These are phyloP conservation scores for Graphilbum sp. DNA, from an alignment of 2,329 filamentous ascomycete species.

Conservation along the genomic window DNA sequence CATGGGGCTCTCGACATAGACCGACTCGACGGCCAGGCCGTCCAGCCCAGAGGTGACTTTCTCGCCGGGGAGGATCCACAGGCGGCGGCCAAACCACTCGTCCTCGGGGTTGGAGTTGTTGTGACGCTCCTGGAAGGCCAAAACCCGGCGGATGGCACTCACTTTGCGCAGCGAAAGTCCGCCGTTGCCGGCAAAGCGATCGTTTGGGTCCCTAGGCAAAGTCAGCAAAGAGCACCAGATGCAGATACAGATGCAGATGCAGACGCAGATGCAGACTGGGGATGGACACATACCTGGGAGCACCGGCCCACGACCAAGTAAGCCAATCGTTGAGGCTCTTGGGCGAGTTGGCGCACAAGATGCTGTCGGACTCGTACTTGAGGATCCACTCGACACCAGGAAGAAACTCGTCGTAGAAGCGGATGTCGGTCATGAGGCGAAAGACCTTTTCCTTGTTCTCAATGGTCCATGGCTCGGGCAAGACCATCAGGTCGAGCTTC, in stretches of 20 bases:
- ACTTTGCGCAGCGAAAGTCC: conserved; percentile 37
- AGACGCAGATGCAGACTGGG: too few relatives aligned
- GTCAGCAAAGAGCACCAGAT: not conserved
- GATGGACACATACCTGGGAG: conserved; percentile 29
- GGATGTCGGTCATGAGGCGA: conserved; percentile 29
- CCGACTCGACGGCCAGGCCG: conserved; percentile 31
- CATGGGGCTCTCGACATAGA: conserved; percentile 33
- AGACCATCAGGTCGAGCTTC: conserved; percentile 32
- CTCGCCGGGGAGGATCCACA: conserved; percentile 29
- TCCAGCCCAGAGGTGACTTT: conserved; percentile 26
- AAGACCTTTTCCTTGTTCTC: conserved; percentile 29
- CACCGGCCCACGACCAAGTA: conserved; percentile 36
- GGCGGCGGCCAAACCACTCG: conserved; percentile 35
- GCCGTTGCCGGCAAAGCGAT: conserved; percentile 33
- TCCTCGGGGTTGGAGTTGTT: conserved; percentile 36
- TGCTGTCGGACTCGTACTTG: conserved; percentile 37
- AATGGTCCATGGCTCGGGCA: conserved; percentile 31
- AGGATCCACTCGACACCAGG: conserved; percentile 36
- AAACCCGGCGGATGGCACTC: conserved; percentile 29
- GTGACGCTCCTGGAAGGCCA: conserved; percentile 31
- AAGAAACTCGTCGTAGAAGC: conserved; percentile 36
- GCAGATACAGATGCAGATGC: not conserved
- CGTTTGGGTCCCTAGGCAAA: conserved; percentile 17
- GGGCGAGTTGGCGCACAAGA: conserved; percentile 37
- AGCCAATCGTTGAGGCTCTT: conserved; percentile 36